These are phyloP conservation scores for Avena sativa DNA, from an alignment of 176 grass and related monocot genomes.

Conservation along the genomic window DNA sequence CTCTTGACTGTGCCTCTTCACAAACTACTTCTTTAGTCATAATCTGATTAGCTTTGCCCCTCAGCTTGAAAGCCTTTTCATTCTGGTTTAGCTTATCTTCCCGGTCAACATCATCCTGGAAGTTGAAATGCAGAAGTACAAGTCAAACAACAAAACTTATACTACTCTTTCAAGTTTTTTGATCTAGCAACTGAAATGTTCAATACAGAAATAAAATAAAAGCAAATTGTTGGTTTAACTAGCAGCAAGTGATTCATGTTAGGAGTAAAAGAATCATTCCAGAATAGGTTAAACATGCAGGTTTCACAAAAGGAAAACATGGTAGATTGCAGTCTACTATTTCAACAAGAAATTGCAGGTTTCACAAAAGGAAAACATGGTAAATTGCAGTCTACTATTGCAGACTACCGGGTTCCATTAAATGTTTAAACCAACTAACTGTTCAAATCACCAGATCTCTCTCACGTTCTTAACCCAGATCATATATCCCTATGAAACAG, in stretches of 20 bases:
- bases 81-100: constrained; percentile 40
- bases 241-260: not conserved
- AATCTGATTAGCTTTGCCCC: constrained; percentile 33
- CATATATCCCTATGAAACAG: not conserved
- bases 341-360: not conserved
- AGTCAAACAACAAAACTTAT: not conserved
- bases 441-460: not conserved
- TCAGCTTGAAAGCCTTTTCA: constrained; percentile 43
- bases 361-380: constrained; percentile 1
- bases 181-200: constrained; percentile 20
- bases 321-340: not conserved
- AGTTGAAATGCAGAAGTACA: constrained; percentile 44
- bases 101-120: constrained; percentile 48
- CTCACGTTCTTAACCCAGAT: not conserved
- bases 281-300: not conserved
- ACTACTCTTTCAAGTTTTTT: not conserved
- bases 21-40: constrained; percentile 40
- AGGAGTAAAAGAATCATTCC: not conserved
- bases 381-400: not conserved
- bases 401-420: not conserved
- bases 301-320: not conserved
- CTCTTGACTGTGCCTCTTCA: constrained; percentile 37
- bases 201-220: not conserved
- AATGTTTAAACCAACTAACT: not conserved
- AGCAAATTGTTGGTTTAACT: constrained; percentile 35